Conservation (phyloP, 306 rosid genomes). For the Gleditsia sinensis region DNA sequence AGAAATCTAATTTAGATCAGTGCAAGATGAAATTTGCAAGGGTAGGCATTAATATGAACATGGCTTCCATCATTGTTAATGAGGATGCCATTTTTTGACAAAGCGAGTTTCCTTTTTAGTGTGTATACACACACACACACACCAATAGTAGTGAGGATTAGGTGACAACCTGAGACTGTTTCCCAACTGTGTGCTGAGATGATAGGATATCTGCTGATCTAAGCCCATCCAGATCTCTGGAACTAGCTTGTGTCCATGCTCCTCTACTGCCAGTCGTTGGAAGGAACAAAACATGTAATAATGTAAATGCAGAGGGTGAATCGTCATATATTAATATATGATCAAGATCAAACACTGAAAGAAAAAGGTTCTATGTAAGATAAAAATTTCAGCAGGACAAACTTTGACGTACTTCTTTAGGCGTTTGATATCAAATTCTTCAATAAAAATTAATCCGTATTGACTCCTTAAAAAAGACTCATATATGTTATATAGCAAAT, state of each 20-base stretch:
- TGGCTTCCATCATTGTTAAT: background rate
- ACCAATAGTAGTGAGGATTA: conserved; percentile 27
- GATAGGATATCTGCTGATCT: conserved; percentile 40
- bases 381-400: background rate
- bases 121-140: too few relatives aligned
- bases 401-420: too few relatives aligned
- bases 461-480: too few relatives aligned
- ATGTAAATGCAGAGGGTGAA: conserved; percentile 5
- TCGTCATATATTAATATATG: background rate
- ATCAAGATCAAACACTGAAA: background rate
- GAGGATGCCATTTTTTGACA: background rate
- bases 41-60: background rate
- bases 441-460: too few relatives aligned
- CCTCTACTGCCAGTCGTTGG: conserved; percentile 49
- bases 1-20: background rate
- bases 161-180: conserved; percentile 50
- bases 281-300: background rate
- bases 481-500: background rate
- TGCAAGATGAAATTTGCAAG: background rate
- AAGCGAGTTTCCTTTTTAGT: conserved; percentile 3
- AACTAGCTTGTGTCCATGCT: conserved; percentile 44
- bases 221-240: conserved; percentile 42
- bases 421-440: too few relatives aligned
- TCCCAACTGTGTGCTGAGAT: conserved; percentile 39
- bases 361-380: background rate